Evolutionary conservation across 345 rosid genomes (phyloP).

Genomic region (Aegle marmelos): DNA sequence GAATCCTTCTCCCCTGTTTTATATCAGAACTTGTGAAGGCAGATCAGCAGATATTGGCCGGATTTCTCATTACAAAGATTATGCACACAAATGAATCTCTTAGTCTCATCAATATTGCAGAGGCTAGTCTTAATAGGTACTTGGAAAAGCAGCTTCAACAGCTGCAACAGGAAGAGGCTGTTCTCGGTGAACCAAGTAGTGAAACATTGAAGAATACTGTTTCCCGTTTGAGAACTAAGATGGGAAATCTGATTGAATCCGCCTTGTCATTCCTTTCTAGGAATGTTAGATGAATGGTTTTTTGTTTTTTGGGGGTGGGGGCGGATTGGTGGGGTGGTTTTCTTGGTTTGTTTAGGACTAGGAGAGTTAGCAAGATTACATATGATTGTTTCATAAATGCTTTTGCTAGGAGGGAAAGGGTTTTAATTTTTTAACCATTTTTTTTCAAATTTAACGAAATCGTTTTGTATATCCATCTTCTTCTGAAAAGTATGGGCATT

Average conservation of each 20-base stretch:
- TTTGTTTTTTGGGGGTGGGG: no score
- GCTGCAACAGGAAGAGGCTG: slow-evolving; percentile 28
- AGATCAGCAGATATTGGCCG: slow-evolving; percentile 73
- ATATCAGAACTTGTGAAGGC: slow-evolving; percentile 72
- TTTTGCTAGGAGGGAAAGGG: background rate
- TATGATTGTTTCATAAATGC: background rate
- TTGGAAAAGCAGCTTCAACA: slow-evolving; percentile 56
- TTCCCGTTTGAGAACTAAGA: slow-evolving; percentile 38
- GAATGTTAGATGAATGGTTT: background rate
- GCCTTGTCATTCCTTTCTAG: slow-evolving; percentile 44
- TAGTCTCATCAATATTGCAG: slow-evolving; percentile 58
- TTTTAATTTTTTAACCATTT: background rate
- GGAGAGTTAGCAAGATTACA: background rate
- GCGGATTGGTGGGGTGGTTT: no score
- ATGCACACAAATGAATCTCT: slow-evolving; percentile 80
- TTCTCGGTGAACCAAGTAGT: slow-evolving; percentile 21
- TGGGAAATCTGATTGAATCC: slow-evolving; percentile 46
- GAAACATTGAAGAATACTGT: slow-evolving; percentile 43
- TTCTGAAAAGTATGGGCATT: background rate
- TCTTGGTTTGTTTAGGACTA: background rate
- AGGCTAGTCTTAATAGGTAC: slow-evolving; percentile 61
- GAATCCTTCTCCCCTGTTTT: slow-evolving; percentile 64
- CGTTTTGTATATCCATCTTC: no score
- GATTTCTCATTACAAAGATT: slow-evolving; percentile 62
- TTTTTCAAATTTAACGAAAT: background rate